Evolutionary conservation across 23 red algal species (phyloP).

Genomic region (Gracilaria domingensis): DNA sequence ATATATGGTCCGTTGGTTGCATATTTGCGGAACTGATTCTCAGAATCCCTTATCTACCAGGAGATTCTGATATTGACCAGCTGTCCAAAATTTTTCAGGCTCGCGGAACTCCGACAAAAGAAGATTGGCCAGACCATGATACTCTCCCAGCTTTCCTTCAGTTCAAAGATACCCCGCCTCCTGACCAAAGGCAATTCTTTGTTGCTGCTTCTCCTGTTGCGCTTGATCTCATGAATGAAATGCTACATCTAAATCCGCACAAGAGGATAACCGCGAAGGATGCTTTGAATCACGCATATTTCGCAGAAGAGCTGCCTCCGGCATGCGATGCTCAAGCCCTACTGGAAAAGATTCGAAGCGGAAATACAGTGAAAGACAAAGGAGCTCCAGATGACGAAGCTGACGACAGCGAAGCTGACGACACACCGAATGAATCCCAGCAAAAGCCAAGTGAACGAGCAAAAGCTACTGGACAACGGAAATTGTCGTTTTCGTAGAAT

Average conservation of each 20-base stretch:
- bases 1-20: constrained; percentile 98
- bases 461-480: constrained; percentile 16
- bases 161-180: constrained; percentile 77
- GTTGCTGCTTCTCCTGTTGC: constrained; percentile 68
- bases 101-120: constrained; percentile 82
- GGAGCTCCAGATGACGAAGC: constrained; percentile 9
- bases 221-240: constrained; percentile 79
- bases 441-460: constrained; percentile 13
- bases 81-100: constrained; percentile 92
- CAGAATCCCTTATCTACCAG: constrained; percentile 91
- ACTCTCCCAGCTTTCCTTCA: constrained; percentile 88
- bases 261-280: constrained; percentile 77
- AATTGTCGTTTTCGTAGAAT: constrained; percentile 32
- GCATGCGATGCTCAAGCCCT: constrained; percentile 54
- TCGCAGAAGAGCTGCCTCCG: constrained; percentile 56
- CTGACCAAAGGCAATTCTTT: constrained; percentile 76
- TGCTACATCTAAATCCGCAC: constrained; percentile 82
- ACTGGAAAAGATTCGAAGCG: constrained; percentile 62
- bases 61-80: constrained; percentile 97
- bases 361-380: constrained; percentile 69
- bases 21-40: constrained; percentile 99
- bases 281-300: constrained; percentile 83
- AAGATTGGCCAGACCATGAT: constrained; percentile 82
- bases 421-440: constrained; percentile 4
- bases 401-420: constrained; percentile 31